Conservation (phyloP, 2,329 filamentous ascomycete species). For the Atkinsonella texensis region DNA sequence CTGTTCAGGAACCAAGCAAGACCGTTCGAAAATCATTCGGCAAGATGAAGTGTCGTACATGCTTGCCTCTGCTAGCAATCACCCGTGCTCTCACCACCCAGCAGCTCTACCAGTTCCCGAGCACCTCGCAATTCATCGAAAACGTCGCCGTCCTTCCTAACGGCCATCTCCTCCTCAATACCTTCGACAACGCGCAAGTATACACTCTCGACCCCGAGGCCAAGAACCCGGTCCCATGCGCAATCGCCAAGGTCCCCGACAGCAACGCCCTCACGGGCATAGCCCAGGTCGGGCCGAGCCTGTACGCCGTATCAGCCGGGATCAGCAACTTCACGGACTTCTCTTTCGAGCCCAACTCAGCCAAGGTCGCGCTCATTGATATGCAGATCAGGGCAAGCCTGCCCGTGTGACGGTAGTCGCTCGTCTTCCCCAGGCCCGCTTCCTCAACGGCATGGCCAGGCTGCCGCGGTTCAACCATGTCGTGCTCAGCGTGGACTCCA, state of each 20-base stretch:
- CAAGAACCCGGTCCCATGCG: not conserved
- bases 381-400: not conserved
- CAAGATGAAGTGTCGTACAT: not conserved
- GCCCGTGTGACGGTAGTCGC: constrained; percentile 5
- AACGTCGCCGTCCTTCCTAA: constrained; percentile 12
- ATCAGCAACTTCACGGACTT: constrained; percentile 5
- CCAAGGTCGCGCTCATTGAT: constrained; percentile 9
- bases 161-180: constrained; percentile 10
- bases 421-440: constrained; percentile 4
- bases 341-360: constrained; percentile 5
- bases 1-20: too few species aligned
- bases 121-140: constrained; percentile 10
- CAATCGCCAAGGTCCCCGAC: constrained; percentile 8
- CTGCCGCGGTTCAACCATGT: constrained; percentile 8
- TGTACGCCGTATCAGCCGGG: constrained; percentile 12
- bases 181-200: constrained; percentile 9
- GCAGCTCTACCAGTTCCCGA: constrained; percentile 11
- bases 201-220: constrained; percentile 6
- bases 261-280: constrained; percentile 10
- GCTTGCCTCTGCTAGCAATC: not conserved
- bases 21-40: too few species aligned
- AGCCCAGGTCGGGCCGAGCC: constrained; percentile 9
- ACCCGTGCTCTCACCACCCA: constrained; percentile 15
- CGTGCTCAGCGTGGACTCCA: constrained; percentile 13
- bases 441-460: constrained; percentile 13